phyloP scores from a whole-genome alignment of 1,139 yeast species.

The Candida dubliniensis region DNA sequence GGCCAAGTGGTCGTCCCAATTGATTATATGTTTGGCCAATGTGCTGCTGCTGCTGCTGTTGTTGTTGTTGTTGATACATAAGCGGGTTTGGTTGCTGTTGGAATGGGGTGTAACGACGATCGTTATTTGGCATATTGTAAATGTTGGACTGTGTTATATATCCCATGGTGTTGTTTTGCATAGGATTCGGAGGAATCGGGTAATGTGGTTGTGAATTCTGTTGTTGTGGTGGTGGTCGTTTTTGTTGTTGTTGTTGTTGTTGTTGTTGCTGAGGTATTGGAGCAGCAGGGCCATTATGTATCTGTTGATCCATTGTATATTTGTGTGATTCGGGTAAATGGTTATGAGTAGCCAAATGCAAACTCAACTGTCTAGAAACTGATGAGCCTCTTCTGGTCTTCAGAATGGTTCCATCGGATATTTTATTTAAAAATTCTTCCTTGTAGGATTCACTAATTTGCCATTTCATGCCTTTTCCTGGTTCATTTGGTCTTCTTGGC shows the following conservation, averaged over 20 bases:
- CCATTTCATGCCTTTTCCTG: conserved; percentile 99
- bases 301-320: conserved; percentile 22
- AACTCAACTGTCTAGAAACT: conserved; percentile 73
- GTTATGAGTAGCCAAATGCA: conserved; percentile 71
- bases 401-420: conserved; percentile 70
- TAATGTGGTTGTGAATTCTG: conserved; percentile 9
- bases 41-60: conserved; percentile 26
- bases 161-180: conserved; percentile 26
- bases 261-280: conserved; percentile 15
- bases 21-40: conserved; percentile 17
- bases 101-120: conserved; percentile 5
- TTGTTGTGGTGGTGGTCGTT: conserved; percentile 16
- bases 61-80: conserved; percentile 16
- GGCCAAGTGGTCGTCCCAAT: conserved; percentile 16
- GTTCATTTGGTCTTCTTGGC: conserved; percentile 92
- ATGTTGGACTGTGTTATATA: conserved; percentile 23
- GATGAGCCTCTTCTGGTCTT: conserved; percentile 78
- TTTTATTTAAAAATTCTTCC: conserved; percentile 78
- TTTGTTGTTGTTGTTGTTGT: conserved; percentile 15
- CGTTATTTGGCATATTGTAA: conserved; percentile 12
- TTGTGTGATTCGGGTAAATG: conserved; percentile 56
- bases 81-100: conserved; percentile 14
- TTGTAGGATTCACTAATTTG: conserved; percentile 84
- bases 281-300: conserved; percentile 4
- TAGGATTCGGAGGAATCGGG: conserved; percentile 18